Evolutionary conservation across 306 rosid species (phyloP).

Genomic region (Quercus variabilis): DNA sequence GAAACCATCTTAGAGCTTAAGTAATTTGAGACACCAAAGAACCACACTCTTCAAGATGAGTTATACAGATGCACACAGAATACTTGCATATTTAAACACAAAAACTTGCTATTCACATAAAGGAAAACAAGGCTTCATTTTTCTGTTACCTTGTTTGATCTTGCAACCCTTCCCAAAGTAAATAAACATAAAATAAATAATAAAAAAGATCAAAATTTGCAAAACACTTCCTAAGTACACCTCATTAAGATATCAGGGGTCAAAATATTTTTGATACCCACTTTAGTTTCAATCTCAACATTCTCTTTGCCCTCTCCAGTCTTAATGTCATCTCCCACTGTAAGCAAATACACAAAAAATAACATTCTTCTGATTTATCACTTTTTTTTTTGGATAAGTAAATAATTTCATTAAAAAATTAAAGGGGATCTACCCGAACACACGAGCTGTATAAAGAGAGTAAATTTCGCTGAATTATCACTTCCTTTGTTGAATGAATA

Average conservation of each 20-base stretch:
- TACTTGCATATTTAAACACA: background rate
- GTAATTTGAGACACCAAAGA: constrained; percentile 16
- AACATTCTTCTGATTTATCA: background rate
- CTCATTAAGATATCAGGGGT: too few relatives aligned
- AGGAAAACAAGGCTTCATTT: background rate
- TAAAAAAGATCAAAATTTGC: too few relatives aligned
- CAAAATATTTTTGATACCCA: too few relatives aligned
- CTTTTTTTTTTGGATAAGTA: background rate
- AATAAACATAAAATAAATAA: too few relatives aligned
- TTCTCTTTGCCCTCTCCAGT: too few relatives aligned
- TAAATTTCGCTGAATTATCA: background rate
- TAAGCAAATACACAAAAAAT: background rate
- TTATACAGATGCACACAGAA: background rate
- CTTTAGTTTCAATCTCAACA: too few relatives aligned
- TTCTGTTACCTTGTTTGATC: too few relatives aligned
- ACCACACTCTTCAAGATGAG: constrained; percentile 4
- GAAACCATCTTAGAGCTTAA: constrained; percentile 19
- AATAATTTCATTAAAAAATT: background rate
- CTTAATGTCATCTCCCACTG: too few relatives aligned
- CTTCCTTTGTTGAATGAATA: background rate
- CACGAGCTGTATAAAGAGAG: too few relatives aligned
- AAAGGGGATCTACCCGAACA: too few relatives aligned
- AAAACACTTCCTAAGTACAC: too few relatives aligned
- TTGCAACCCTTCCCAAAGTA: too few relatives aligned
- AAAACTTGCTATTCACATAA: background rate